Conservation (phyloP, 331 rosid genomes). For the Pyrus hybrid region DNA sequence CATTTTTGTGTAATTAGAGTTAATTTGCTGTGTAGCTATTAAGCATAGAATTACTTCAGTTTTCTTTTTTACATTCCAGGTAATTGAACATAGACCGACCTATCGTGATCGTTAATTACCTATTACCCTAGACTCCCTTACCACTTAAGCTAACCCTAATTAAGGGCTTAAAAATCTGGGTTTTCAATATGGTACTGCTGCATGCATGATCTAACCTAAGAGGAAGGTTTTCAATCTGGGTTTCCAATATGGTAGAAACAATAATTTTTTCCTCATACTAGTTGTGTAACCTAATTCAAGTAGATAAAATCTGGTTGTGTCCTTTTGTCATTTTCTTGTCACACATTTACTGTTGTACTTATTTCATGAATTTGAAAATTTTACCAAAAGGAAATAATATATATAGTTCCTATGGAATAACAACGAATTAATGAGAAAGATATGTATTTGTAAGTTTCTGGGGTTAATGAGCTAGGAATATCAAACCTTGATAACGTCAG, state of each 20-base stretch:
- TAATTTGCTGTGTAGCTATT: background rate
- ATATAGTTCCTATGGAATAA: background rate
- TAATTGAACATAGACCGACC: background rate
- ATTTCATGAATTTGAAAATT: background rate
- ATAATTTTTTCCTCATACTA: background rate
- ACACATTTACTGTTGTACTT: background rate
- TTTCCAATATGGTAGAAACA: background rate
- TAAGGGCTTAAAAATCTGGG: background rate
- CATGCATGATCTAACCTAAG: background rate
- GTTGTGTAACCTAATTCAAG: background rate
- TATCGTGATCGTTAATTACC: no score
- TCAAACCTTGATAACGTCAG: conserved; percentile 84
- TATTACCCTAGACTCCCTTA: background rate
- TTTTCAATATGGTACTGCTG: background rate
- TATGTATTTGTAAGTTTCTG: background rate
- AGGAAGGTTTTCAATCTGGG: background rate
- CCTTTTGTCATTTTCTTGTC: conserved; percentile 12
- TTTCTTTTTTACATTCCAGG: background rate
- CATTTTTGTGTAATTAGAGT: background rate
- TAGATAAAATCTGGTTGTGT: background rate
- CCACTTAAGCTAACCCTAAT: background rate
- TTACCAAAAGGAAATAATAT: background rate
- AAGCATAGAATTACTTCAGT: background rate
- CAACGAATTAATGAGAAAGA: background rate
- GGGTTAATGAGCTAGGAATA: background rate